Evolutionary conservation across 192 early-diverging fungal species (phyloP).

Genomic region (Podila clonocystis): DNA sequence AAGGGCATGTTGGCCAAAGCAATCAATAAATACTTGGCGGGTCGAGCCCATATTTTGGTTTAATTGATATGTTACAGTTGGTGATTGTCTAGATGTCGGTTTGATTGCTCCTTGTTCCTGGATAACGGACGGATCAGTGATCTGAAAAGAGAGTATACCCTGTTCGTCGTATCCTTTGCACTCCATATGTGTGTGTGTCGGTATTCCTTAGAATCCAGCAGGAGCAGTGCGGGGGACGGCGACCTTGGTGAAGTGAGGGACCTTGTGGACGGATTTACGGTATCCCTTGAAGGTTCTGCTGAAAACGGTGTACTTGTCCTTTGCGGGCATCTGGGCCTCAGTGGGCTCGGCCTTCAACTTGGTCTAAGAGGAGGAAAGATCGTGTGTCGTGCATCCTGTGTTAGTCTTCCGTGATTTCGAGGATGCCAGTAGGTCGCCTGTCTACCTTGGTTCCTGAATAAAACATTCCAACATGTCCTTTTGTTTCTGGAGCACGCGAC

Average conservation of each 20-base stretch:
- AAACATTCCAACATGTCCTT: background rate
- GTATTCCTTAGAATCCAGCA: conserved; percentile 65
- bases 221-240: conserved; percentile 76
- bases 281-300: conserved; percentile 74
- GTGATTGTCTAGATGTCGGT: too few relatives aligned
- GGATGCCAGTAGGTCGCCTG: background rate
- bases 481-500: background rate
- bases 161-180: too few relatives aligned
- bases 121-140: too few relatives aligned
- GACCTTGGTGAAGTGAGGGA: conserved; percentile 87
- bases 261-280: conserved; percentile 85
- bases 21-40: too few relatives aligned
- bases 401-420: background rate
- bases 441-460: background rate
- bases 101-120: too few relatives aligned
- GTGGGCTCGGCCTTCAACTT: conserved; percentile 70
- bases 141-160: too few relatives aligned
- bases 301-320: conserved; percentile 87
- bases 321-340: conserved; percentile 76
- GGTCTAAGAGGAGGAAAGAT: conserved; percentile 16
- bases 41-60: too few relatives aligned
- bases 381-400: background rate
- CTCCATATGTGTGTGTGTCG: background rate
- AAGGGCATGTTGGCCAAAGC: too few relatives aligned
- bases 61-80: too few relatives aligned